These are phyloP conservation scores for Silene vulgaris DNA, from an alignment of 179 eudicot genomes.

Conservation along the genomic window DNA sequence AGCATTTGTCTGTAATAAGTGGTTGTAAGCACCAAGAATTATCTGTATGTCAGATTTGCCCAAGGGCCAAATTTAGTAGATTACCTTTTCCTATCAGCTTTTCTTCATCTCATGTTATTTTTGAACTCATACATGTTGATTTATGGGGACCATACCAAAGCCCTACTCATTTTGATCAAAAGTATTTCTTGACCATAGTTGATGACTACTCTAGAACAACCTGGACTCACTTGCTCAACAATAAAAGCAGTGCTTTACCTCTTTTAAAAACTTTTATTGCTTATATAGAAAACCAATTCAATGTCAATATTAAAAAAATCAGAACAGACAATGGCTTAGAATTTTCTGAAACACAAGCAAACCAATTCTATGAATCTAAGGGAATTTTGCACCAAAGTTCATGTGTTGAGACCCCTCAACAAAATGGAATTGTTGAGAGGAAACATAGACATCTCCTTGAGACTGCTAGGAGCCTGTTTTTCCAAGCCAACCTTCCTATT, in stretches of 20 bases:
- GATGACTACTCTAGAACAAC: neutral
- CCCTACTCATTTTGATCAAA: neutral
- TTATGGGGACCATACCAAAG: neutral
- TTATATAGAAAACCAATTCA: neutral
- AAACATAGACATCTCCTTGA: no score
- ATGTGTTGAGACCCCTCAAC: no score
- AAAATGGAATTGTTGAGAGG: no score
- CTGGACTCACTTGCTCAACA: neutral
- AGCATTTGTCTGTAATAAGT: neutral
- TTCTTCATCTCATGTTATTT: neutral
- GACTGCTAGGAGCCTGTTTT: no score
- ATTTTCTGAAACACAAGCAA: no score
- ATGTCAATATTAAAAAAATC: neutral
- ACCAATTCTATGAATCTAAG: no score
- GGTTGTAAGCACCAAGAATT: neutral
- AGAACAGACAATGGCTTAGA: no score
- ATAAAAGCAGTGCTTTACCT: neutral
- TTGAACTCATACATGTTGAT: neutral
- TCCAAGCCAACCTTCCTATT: no score
- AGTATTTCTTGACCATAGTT: neutral
- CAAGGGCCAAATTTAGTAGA: neutral
- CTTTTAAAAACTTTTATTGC: neutral
- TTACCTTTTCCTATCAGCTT: neutral
- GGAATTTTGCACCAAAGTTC: no score
- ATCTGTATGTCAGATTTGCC: neutral